A percentile compares a stretch with the other conserved stretches of the same genome.
phyloP scores from a whole-genome alignment of 2,329 filamentous ascomycete genomes.

The Metarhizium anisopliae region DNA sequence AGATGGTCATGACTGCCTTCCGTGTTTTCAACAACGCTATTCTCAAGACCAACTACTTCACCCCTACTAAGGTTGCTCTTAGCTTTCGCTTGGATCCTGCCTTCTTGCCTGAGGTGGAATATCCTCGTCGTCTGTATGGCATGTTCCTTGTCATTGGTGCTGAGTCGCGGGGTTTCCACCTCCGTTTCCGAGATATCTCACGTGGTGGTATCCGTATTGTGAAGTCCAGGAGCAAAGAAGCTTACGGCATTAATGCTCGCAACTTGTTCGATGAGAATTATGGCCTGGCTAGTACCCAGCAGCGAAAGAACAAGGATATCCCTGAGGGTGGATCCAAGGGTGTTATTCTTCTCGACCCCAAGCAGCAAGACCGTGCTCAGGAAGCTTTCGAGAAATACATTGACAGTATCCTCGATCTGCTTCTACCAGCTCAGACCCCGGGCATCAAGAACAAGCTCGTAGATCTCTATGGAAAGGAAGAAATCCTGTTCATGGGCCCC shows the following conservation, averaged over 20 bases:
- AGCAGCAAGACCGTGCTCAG: conserved; percentile 85
- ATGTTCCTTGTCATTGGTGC: conserved; percentile 99
- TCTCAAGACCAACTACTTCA: conserved; percentile 96
- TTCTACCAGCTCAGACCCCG: conserved; percentile 80
- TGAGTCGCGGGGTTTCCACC: conserved; percentile 93
- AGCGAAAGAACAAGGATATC: conserved; percentile 99
- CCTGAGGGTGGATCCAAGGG: conserved; percentile 97
- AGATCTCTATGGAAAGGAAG: conserved; percentile 86
- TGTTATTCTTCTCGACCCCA: conserved; percentile 86
- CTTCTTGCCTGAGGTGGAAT: conserved; percentile 87
- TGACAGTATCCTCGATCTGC: conserved; percentile 91
- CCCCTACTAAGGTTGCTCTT: conserved; percentile 93
- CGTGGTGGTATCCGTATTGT: conserved; percentile 97
- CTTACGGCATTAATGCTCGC: conserved; percentile 91
- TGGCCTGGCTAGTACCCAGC: conserved; percentile 93
- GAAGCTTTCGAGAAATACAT: conserved; percentile 99
- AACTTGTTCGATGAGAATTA: conserved; percentile 99
- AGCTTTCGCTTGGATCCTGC: conserved; percentile 87
- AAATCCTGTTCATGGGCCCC: conserved; percentile 97
- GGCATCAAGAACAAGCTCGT: conserved; percentile 99
- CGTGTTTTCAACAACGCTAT: conserved; percentile 88
- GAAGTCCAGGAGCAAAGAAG: conserved; percentile 93
- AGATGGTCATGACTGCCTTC: conserved; percentile 97
- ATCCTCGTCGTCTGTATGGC: conserved; percentile 85
- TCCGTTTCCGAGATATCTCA: conserved; percentile 94